These are phyloP conservation scores for Cladosporium sp. DNA, from an alignment of 2,329 filamentous ascomycete genomes.

Conservation along the genomic window DNA sequence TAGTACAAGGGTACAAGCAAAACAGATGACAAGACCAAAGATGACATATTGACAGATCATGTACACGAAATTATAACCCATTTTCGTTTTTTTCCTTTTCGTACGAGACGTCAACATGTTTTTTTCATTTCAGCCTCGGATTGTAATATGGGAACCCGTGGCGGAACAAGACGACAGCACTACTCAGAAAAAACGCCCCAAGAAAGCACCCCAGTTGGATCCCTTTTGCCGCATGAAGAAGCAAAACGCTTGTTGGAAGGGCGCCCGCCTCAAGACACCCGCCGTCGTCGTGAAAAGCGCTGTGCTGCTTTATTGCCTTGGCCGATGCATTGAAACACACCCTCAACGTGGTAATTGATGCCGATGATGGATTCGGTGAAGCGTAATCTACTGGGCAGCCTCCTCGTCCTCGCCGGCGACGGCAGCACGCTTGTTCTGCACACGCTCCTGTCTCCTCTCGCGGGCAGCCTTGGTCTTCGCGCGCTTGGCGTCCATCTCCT, in stretches of 20 bases:
- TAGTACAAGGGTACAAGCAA: no score
- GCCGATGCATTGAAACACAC: slow-evolving; percentile 13
- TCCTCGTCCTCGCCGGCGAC: slow-evolving; percentile 66
- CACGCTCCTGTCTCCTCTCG: slow-evolving; percentile 95
- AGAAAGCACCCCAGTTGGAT: slow-evolving; percentile 7
- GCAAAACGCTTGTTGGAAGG: slow-evolving; percentile 9
- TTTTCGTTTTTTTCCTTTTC: slow-evolving; percentile 7
- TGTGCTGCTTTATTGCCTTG: slow-evolving; percentile 13
- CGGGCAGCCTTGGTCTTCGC: slow-evolving; percentile 99
- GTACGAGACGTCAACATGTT: slow-evolving; percentile 12
- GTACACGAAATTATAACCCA: neutral
- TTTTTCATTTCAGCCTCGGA: slow-evolving; percentile 12
- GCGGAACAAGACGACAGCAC: slow-evolving; percentile 12
- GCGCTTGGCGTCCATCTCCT: slow-evolving; percentile 99
- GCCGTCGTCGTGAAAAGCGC: slow-evolving; percentile 12
- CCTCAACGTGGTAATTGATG: slow-evolving; percentile 13
- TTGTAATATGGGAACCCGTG: slow-evolving; percentile 8
- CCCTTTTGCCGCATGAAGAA: slow-evolving; percentile 5
- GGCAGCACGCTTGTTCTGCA: slow-evolving; percentile 84
- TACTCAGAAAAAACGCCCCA: slow-evolving; percentile 12
- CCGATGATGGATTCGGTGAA: slow-evolving; percentile 9
- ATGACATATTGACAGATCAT: no score
- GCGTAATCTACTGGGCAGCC: slow-evolving; percentile 23
- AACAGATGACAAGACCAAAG: neutral
- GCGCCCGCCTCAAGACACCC: slow-evolving; percentile 12